These are phyloP conservation scores for Graphilbum sp. DNA, from an alignment of 2,329 filamentous ascomycete species.

Conservation along the genomic window DNA sequence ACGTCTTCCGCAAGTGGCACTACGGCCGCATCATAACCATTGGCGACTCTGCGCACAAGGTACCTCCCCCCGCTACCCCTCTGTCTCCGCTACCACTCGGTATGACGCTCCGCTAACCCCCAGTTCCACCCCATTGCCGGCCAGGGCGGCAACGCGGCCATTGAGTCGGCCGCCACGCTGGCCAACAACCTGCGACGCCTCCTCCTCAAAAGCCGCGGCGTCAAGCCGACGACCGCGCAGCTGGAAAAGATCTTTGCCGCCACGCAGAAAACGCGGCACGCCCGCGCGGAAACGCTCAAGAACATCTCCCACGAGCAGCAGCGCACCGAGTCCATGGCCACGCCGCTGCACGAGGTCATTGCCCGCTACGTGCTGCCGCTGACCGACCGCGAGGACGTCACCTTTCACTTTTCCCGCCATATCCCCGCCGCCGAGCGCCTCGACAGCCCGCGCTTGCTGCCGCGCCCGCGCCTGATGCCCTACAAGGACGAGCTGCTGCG, in stretches of 20 bases:
- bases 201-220: not conserved
- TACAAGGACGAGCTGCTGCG: conserved; percentile 7
- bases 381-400: conserved; percentile 3
- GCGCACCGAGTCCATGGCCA: conserved; percentile 4
- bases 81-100: not conserved
- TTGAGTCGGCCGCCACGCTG: conserved; percentile 12
- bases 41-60: conserved; percentile 19
- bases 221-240: conserved; percentile 1
- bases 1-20: conserved; percentile 18
- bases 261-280: conserved; percentile 4
- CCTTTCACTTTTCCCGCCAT: conserved; percentile 4
- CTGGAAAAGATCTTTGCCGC: conserved; percentile 2
- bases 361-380: conserved; percentile 1
- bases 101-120: not conserved
- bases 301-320: conserved; percentile 7
- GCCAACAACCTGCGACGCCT: conserved; percentile 7
- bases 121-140: conserved; percentile 12
- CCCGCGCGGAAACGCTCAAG: not conserved
- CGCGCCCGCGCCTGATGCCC: conserved; percentile 3
- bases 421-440: conserved; percentile 5
- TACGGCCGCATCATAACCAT: conserved; percentile 15
- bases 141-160: conserved; percentile 14
- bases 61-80: conserved; percentile 1
- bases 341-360: conserved; percentile 1
- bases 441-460: not conserved